Conservation (phyloP, 768 basidiomycete genomes). For the Tricholoma terreum region DNA sequence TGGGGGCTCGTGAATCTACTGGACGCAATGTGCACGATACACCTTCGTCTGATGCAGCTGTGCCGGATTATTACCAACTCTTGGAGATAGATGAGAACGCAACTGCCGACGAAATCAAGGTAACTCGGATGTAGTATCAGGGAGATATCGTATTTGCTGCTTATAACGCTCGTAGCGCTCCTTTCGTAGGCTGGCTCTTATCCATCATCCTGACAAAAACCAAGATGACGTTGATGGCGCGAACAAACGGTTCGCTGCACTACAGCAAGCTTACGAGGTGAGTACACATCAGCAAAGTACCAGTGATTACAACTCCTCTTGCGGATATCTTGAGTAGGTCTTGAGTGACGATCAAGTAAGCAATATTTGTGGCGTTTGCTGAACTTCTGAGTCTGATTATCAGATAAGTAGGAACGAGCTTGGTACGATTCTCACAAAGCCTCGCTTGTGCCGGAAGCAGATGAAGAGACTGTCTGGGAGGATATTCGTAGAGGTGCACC, state of each 20-base stretch:
- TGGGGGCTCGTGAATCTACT: conserved; percentile 73
- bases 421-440: conserved; percentile 96
- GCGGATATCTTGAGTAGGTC: conserved; percentile 45
- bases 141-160: background rate
- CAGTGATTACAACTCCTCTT: background rate
- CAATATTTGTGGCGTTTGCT: background rate
- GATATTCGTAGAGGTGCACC: conserved; percentile 75
- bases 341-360: conserved; percentile 92
- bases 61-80: conserved; percentile 77
- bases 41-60: conserved; percentile 16
- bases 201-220: conserved; percentile 91
- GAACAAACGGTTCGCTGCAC: conserved; percentile 78
- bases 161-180: conserved; percentile 50
- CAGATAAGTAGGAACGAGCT: conserved; percentile 80
- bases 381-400: conserved; percentile 15
- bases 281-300: conserved; percentile 14
- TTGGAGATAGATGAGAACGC: conserved; percentile 81
- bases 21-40: conserved; percentile 26
- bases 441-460: conserved; percentile 75
- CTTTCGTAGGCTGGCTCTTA: conserved; percentile 79
- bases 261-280: conserved; percentile 97
- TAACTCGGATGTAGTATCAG: conserved; percentile 18
- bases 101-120: conserved; percentile 87
- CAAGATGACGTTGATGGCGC: conserved; percentile 76
- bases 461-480: conserved; percentile 81